Evolutionary conservation across 192 early-diverging fungal genomes (phyloP).

Genomic region (Podila verticillata): DNA sequence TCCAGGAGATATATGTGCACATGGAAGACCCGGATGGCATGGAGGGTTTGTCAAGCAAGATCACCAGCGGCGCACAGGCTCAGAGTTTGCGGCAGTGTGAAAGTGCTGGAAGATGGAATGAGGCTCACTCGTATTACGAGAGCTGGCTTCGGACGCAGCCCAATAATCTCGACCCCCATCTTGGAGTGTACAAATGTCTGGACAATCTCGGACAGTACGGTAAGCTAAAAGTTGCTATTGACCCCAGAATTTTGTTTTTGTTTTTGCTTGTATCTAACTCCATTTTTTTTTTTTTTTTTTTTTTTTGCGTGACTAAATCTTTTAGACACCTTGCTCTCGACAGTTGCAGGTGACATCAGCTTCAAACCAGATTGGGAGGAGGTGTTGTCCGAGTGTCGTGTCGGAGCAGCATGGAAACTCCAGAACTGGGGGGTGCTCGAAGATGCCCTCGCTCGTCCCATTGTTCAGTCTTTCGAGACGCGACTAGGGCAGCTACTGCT

Average conservation of each 20-base stretch:
- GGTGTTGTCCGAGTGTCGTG: slow-evolving; percentile 54
- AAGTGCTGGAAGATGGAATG: slow-evolving; percentile 68
- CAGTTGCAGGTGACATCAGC: slow-evolving; percentile 24
- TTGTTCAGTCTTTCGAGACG: slow-evolving; percentile 63
- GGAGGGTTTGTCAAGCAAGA: slow-evolving; percentile 66
- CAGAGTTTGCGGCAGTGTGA: slow-evolving; percentile 75
- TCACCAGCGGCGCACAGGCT: slow-evolving; percentile 62
- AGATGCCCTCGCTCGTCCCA: slow-evolving; percentile 40
- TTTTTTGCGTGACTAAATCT: not conserved
- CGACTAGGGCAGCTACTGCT: slow-evolving; percentile 63
- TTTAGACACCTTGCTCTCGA: slow-evolving; percentile 22
- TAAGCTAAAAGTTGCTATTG: slow-evolving; percentile 29
- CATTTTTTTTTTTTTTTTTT: not conserved
- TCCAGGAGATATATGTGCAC: slow-evolving; percentile 71
- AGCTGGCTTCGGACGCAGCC: slow-evolving; percentile 56
- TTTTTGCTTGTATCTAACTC: not conserved
- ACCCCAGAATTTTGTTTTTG: too few species aligned
- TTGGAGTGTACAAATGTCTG: slow-evolving; percentile 74
- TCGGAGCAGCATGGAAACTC: slow-evolving; percentile 75
- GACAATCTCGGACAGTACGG: slow-evolving; percentile 76
- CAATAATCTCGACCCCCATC: slow-evolving; percentile 53
- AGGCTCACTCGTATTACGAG: slow-evolving; percentile 75
- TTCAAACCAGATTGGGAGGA: slow-evolving; percentile 62
- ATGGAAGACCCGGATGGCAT: slow-evolving; percentile 78
- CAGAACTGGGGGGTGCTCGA: slow-evolving; percentile 69